These are phyloP conservation scores for Fomitopsis schrenkii DNA, from an alignment of 1,284 basidiomycete species.

Conservation along the genomic window DNA sequence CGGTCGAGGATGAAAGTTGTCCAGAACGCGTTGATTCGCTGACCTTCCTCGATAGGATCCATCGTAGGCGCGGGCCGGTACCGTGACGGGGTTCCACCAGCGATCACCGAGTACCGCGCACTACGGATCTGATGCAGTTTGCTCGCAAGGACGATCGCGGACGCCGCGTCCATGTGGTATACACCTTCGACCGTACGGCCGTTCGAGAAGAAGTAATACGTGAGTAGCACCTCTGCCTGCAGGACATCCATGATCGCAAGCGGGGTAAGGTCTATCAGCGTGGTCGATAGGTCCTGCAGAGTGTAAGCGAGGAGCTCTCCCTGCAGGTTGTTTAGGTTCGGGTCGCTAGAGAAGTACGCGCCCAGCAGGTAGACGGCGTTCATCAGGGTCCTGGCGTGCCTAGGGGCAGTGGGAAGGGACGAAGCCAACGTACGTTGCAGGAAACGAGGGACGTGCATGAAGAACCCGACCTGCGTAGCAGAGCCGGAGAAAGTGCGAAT, in stretches of 20 bases:
- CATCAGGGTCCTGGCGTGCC: not conserved
- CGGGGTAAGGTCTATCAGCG: conserved; percentile 28
- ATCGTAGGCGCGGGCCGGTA: conserved; percentile 24
- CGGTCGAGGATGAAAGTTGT: conserved; percentile 21
- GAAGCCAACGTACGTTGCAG: conserved; percentile 5
- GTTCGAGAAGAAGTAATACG: conserved; percentile 39
- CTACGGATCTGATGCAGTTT: conserved; percentile 33
- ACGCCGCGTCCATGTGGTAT: conserved; percentile 34
- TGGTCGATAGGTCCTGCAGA: conserved; percentile 20
- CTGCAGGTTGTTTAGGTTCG: conserved; percentile 15
- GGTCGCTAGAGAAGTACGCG: conserved; percentile 16
- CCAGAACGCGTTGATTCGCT: conserved; percentile 24
- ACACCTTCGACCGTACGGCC: conserved; percentile 38
- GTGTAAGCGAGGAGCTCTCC: conserved; percentile 24
- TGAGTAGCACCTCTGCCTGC: conserved; percentile 42
- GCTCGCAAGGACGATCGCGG: conserved; percentile 35
- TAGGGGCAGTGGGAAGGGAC: conserved; percentile 6
- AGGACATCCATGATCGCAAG: conserved; percentile 26
- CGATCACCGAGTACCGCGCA: conserved; percentile 1
- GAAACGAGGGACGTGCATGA: conserved; percentile 34
- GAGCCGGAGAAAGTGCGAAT: conserved; percentile 33
- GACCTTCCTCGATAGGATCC: conserved; percentile 3
- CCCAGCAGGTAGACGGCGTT: conserved; percentile 15
- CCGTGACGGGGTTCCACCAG: conserved; percentile 13
- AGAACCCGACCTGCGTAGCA: conserved; percentile 35